Conservation (phyloP, 75 land plant species). For the Picea sitchensis region DNA sequence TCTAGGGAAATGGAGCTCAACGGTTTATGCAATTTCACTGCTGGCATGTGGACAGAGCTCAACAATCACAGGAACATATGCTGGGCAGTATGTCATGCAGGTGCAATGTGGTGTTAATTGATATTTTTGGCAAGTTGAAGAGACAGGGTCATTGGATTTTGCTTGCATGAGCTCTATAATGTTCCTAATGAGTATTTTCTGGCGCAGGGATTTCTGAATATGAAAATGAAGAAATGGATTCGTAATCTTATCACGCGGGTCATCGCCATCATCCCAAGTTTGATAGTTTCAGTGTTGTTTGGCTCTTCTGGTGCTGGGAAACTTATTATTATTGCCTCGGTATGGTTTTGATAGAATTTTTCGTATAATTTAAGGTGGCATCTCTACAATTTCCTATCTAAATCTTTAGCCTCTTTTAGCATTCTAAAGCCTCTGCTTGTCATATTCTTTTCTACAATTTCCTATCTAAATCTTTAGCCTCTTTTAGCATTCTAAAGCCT, state of each 20-base stretch:
- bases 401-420: too few relatives aligned
- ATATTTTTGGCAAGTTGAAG: background rate
- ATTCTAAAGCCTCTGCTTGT: background rate
- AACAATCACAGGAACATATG: conserved; percentile 41
- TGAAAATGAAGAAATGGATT: conserved; percentile 25
- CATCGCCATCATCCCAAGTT: conserved; percentile 31
- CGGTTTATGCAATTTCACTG: conserved; percentile 20
- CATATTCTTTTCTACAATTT: background rate
- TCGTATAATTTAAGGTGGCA: too few relatives aligned
- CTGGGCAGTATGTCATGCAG: conserved; percentile 47
- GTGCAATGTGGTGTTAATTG: background rate
- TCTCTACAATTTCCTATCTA: background rate
- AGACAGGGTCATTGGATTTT: background rate
- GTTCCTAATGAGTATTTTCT: background rate
- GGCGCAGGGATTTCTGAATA: conserved; percentile 24
- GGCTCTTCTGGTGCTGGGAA: conserved; percentile 33
- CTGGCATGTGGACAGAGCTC: conserved; percentile 47
- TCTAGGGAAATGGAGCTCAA: conserved; percentile 23
- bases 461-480: background rate
- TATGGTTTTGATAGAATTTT: background rate
- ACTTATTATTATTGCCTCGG: conserved; percentile 18
- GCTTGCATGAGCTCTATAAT: background rate
- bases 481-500: background rate
- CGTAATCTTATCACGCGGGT: conserved; percentile 25
- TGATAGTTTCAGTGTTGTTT: conserved; percentile 16